Evolutionary conservation across 345 rosid genomes (phyloP).

Genomic region (Rubroshorea leprosula): DNA sequence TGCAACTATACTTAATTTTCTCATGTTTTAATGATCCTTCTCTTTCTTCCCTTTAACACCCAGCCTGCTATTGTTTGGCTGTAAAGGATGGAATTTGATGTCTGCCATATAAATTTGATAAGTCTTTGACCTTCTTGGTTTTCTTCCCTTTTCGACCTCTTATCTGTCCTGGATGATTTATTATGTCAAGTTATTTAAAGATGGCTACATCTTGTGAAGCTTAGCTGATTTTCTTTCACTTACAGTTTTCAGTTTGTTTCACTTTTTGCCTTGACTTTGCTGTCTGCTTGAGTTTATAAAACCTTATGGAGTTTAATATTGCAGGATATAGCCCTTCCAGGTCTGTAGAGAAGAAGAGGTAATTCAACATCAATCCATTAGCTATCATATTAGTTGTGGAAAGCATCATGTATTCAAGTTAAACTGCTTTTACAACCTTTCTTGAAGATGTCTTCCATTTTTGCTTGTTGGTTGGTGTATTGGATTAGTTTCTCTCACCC

Average conservation of each 20-base stretch:
- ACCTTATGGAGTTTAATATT: constrained; percentile 19
- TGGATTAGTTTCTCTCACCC: neutral
- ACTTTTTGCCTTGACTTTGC: constrained; percentile 13
- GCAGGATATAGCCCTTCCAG: constrained; percentile 67
- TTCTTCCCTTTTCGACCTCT: too few species aligned
- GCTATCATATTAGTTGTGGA: neutral
- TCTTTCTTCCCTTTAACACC: neutral
- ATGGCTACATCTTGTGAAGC: neutral
- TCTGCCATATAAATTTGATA: constrained; percentile 5
- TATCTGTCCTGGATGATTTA: neutral
- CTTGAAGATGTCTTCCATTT: neutral
- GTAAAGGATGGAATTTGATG: neutral
- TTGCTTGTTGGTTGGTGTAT: neutral
- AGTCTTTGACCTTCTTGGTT: neutral
- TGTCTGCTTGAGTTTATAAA: constrained; percentile 13
- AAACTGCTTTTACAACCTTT: neutral
- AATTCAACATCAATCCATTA: constrained; percentile 6
- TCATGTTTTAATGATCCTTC: neutral
- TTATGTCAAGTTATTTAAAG: neutral
- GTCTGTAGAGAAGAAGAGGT: constrained; percentile 57
- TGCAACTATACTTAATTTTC: neutral
- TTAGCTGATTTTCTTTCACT: neutral
- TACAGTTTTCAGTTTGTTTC: neutral
- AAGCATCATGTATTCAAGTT: neutral
- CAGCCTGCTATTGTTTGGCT: neutral